phyloP scores from a whole-genome alignment of 345 rosid species.

The Passiflora organensis region DNA sequence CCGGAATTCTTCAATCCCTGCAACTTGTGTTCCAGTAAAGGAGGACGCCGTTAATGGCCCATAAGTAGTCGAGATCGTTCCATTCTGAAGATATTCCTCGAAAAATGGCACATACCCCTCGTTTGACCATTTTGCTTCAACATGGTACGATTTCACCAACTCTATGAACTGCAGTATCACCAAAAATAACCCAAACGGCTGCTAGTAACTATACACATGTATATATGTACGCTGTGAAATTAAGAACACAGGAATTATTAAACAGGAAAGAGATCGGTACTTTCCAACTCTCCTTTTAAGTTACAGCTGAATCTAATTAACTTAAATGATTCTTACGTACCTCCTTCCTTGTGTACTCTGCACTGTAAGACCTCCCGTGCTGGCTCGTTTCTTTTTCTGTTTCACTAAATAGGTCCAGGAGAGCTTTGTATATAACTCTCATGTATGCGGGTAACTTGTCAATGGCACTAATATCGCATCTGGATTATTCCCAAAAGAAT shows the following conservation, averaged over 20 bases:
- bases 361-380: neutral
- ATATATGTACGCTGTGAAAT: neutral
- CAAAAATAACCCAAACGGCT: neutral
- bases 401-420: neutral
- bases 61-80: neutral
- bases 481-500: neutral
- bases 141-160: neutral
- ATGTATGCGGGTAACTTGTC: conserved; percentile 3
- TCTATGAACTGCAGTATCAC: conserved; percentile 2
- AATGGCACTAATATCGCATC: neutral
- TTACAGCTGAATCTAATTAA: neutral
- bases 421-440: neutral
- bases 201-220: neutral
- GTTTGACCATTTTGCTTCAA: neutral
- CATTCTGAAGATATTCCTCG: conserved; percentile 1
- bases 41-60: neutral
- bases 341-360: neutral
- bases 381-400: neutral
- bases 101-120: neutral
- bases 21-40: conserved; percentile 4
- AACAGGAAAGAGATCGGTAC: no score
- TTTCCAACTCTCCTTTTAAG: no score
- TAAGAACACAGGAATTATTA: neutral
- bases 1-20: neutral
- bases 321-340: neutral